These are phyloP conservation scores for Rubia occidens DNA, from an alignment of 305 asterid species.

Conservation along the genomic window DNA sequence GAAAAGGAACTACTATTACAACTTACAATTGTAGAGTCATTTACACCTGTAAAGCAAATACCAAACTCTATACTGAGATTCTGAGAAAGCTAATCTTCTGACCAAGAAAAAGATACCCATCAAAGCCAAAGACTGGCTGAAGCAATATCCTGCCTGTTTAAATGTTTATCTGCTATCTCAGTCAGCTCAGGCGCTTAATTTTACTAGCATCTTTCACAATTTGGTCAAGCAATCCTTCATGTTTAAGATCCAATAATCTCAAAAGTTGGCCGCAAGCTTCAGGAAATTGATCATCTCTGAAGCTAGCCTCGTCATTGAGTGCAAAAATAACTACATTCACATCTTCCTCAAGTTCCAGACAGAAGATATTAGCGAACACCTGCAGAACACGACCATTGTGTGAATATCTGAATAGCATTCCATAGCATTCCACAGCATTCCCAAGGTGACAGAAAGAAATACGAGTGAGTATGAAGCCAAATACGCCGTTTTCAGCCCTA, in stretches of 20 bases:
- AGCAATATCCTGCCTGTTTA: background rate
- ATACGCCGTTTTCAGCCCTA: too few species aligned
- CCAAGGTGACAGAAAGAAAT: background rate
- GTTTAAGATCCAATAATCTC: slow-evolving; percentile 31
- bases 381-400: slow-evolving; percentile 25
- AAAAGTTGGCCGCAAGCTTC: slow-evolving; percentile 38
- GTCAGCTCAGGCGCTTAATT: slow-evolving; percentile 35
- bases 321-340: slow-evolving; percentile 79
- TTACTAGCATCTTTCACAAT: slow-evolving; percentile 34
- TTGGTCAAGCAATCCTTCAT: slow-evolving; percentile 31
- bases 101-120: background rate
- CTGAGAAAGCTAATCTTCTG: background rate
- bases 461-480: background rate
- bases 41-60: background rate
- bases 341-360: slow-evolving; percentile 77
- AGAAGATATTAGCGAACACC: slow-evolving; percentile 61
- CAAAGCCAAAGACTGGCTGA: background rate
- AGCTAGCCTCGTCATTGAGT: slow-evolving; percentile 33
- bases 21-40: background rate
- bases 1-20: background rate
- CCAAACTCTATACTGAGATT: background rate
- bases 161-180: slow-evolving; percentile 4
- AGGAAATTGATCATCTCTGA: slow-evolving; percentile 33
- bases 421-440: too few species aligned
- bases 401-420: slow-evolving; percentile 4